Conservation (phyloP, 2,329 filamentous ascomycete species). For the Orbilia blumenaviensis region DNA sequence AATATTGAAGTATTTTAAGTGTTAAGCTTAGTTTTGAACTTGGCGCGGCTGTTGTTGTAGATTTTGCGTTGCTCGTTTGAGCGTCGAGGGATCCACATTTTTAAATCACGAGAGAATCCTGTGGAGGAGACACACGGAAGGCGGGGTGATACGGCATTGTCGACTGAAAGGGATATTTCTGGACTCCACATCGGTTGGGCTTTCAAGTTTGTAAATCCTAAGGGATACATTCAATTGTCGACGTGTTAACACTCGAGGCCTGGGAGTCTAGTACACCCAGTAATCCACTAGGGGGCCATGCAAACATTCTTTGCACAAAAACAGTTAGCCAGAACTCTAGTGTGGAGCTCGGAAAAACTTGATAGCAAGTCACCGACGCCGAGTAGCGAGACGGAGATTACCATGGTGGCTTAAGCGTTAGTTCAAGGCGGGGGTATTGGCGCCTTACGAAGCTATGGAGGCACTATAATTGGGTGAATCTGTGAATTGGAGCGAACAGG, state of each 20-base stretch:
- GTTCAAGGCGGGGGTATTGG: neutral
- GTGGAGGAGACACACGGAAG: neutral
- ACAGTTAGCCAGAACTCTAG: neutral
- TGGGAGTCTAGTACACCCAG: too few species aligned
- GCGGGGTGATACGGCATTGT: neutral
- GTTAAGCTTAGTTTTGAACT: too few species aligned
- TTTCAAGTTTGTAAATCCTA: too few species aligned
- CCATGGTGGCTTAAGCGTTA: neutral
- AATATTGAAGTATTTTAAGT: too few species aligned
- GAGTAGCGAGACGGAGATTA: slow-evolving; percentile 3
- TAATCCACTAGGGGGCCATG: neutral
- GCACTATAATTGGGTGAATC: neutral
- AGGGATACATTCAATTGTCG: too few species aligned
- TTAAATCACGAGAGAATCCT: neutral
- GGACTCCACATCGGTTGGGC: too few species aligned
- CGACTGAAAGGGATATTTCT: too few species aligned
- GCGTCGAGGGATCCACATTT: neutral
- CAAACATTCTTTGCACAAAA: neutral
- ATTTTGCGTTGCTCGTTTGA: neutral
- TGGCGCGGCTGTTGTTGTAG: neutral
- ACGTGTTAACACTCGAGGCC: too few species aligned
- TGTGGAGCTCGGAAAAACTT: slow-evolving; percentile 16
- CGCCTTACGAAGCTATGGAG: neutral
- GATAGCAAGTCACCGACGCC: neutral
- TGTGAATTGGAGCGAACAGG: neutral